phyloP scores from a whole-genome alignment of 352 stramenopile genomes.

The Globisporangium irregulare region DNA sequence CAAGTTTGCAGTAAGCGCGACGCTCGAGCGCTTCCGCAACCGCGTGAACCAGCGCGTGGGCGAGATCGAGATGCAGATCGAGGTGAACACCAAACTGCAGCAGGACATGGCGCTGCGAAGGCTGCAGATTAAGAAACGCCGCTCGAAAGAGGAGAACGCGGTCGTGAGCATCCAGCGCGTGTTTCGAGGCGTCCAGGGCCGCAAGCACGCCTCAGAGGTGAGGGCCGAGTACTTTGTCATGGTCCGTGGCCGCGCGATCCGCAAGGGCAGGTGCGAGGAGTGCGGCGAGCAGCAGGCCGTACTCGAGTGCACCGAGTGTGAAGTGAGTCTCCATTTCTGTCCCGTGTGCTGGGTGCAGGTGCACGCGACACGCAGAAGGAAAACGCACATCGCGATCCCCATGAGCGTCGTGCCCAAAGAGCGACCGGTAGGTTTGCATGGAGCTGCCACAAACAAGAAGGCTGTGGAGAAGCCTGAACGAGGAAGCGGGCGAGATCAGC shows the following conservation, averaged over 20 bases:
- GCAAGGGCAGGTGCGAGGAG: constrained; percentile 68
- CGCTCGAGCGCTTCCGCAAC: constrained; percentile 20
- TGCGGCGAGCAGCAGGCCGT: constrained; percentile 66
- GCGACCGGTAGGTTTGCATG: neutral
- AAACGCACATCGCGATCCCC: constrained; percentile 58
- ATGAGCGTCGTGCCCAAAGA: constrained; percentile 23
- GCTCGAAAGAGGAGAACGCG: constrained; percentile 39
- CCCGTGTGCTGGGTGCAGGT: constrained; percentile 73
- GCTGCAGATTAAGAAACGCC: constrained; percentile 28
- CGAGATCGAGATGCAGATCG: constrained; percentile 49
- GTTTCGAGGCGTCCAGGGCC: constrained; percentile 39
- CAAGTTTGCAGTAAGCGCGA: constrained; percentile 18
- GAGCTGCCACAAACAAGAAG: neutral
- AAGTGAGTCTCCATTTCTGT: constrained; percentile 70
- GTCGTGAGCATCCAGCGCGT: constrained; percentile 48
- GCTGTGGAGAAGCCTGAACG: neutral
- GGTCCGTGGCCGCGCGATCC: constrained; percentile 63
- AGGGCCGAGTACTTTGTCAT: constrained; percentile 65
- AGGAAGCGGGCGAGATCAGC: neutral
- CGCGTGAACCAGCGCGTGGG: constrained; percentile 39
- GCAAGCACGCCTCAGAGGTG: constrained; percentile 37
- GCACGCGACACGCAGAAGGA: constrained; percentile 52
- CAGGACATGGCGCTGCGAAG: constrained; percentile 25
- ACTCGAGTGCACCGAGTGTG: constrained; percentile 61
- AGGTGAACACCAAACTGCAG: constrained; percentile 56